Evolutionary conservation across 305 asterid species (phyloP), one percentile per base, ranked within the genome.

Genomic region (Solanum hybrid): DNA sequence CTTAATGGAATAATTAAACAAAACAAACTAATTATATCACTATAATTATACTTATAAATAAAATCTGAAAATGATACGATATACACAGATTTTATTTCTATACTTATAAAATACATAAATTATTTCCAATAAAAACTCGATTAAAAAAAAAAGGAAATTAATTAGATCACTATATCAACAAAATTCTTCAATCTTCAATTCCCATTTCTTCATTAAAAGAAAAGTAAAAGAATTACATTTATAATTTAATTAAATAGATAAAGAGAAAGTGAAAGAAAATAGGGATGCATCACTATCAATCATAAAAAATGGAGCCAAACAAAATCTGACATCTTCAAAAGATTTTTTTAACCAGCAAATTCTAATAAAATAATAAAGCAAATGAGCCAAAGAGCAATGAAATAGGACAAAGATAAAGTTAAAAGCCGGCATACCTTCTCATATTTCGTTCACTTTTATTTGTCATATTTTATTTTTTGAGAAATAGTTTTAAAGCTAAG

Each of bases 401-500:
- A 79, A n/a, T 8, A 26, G 12, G 33, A 79, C 34, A 37, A 11
- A 37, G 22, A 80, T 11, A 11, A n/a, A 80, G 61, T 36, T 80
- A 79, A 22, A 24, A 2, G 28, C 16, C 11, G 3, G 31, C 76
- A 69, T 24, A 69, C 14, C 13, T 67, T 22, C 0, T 61, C 0
- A 16, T 39, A 11, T 4, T 61, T 24, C 0, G 2, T 64, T 64
- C 1, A 64, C 0, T 22, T 64, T 64, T 64, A 33, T 33, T 34
- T 34, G 5, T 34, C 35, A 34, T 6, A 6, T 34, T 2, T 34
- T 34, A 5, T 4, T 34, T 34, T 34, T 34, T 34, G 5, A 6
- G 35, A 22, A 22, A 8, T 0, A 0, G 22, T 8, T 22, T 22
- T 64, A 0, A 64, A 64, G 12, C 0, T 64, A 64, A 64, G 5